Conservation (phyloP, 176 grass and related monocot species). For the Canna indica region DNA sequence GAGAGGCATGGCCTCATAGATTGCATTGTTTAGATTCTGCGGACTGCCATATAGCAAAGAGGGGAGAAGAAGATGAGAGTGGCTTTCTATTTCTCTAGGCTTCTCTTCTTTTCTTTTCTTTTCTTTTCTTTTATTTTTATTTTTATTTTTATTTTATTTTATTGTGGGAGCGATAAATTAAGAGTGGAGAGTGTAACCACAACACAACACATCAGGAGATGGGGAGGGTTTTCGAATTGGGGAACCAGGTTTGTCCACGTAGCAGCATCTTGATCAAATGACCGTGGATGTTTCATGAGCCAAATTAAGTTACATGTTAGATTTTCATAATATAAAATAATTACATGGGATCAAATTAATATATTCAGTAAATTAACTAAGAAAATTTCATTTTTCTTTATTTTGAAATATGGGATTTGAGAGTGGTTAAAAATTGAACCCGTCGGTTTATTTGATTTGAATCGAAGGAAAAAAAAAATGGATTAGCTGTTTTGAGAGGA, state of each 20-base stretch:
- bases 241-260: slow-evolving; percentile 23
- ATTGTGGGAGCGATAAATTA: background rate
- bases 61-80: slow-evolving; percentile 8
- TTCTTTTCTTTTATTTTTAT: background rate
- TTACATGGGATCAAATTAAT: no score
- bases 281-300: background rate
- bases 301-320: no score
- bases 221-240: background rate
- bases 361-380: no score
- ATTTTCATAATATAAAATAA: no score
- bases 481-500: no score
- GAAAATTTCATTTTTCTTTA: no score
- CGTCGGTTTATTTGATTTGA: no score
- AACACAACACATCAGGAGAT: no score
- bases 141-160: background rate
- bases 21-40: slow-evolving; percentile 10
- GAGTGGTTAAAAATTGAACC: no score
- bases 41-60: slow-evolving; percentile 8
- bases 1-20: slow-evolving; percentile 47
- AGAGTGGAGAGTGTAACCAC: background rate
- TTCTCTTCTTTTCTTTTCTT: background rate
- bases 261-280: slow-evolving; percentile 17
- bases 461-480: no score
- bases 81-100: no score
- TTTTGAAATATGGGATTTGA: no score